Conservation (phyloP, 176 grass and related monocot genomes). For the Paspalum vaginatum region DNA sequence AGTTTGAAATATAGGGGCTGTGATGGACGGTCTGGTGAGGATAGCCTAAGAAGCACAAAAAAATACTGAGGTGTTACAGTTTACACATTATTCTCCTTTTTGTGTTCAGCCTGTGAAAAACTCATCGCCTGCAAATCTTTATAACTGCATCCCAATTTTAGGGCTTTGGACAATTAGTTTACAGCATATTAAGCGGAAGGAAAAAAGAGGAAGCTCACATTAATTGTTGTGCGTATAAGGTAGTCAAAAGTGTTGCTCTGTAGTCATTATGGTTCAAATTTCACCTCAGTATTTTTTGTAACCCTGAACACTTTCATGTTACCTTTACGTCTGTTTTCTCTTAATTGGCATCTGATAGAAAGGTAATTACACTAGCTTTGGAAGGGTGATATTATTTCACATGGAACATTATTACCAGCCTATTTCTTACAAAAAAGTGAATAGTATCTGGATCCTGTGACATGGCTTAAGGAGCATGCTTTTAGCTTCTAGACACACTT, state of each 20-base stretch:
- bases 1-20: no score
- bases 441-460: no score
- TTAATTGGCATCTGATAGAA: no score
- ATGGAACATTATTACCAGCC: not conserved
- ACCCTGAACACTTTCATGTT: not conserved
- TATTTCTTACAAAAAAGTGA: no score
- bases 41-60: no score
- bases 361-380: not conserved
- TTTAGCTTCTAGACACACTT: not conserved
- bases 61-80: no score
- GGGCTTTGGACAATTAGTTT: not conserved
- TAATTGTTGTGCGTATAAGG: not conserved
- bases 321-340: not conserved
- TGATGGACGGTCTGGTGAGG: no score
- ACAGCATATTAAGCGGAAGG: not conserved
- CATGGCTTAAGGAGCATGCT: not conserved
- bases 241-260: not conserved
- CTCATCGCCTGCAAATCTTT: not conserved
- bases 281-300: not conserved
- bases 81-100: no score
- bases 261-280: not conserved
- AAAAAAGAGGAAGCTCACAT: not conserved
- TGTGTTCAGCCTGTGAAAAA: no score
- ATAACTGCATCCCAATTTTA: not conserved
- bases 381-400: not conserved